phyloP scores from a whole-genome alignment of 73 alveolate species.

The Tetrahymena borealis region DNA sequence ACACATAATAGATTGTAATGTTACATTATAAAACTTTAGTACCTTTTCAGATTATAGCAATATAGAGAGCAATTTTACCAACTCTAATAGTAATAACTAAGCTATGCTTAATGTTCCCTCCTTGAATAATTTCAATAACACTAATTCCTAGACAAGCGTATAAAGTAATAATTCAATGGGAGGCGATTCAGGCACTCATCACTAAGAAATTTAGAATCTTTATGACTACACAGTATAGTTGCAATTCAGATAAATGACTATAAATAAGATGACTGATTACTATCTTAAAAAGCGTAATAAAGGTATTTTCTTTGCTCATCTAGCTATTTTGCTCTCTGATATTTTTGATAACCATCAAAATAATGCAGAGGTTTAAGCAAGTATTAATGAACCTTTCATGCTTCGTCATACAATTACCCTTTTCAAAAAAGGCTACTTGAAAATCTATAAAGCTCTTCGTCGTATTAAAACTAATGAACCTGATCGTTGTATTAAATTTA shows the following conservation, averaged over 20 bases:
- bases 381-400: neutral
- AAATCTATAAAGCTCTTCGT: neutral
- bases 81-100: no score
- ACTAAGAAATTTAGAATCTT: neutral
- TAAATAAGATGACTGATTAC: neutral
- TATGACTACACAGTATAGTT: neutral
- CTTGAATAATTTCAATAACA: neutral
- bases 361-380: neutral
- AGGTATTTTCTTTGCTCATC: neutral
- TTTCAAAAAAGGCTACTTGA: neutral
- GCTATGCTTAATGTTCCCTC: no score
- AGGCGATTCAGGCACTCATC: neutral
- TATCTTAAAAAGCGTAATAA: neutral
- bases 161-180: neutral
- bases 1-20: neutral
- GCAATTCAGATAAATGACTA: neutral
- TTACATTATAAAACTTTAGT: neutral
- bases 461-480: neutral
- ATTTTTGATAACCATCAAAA: neutral
- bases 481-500: neutral
- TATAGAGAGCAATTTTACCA: no score
- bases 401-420: neutral
- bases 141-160: neutral
- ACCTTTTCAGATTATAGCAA: no score
- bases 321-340: neutral